Evolutionary conservation across 352 stramenopile species (phyloP).

Genomic region (Phytophthora brassicae): DNA sequence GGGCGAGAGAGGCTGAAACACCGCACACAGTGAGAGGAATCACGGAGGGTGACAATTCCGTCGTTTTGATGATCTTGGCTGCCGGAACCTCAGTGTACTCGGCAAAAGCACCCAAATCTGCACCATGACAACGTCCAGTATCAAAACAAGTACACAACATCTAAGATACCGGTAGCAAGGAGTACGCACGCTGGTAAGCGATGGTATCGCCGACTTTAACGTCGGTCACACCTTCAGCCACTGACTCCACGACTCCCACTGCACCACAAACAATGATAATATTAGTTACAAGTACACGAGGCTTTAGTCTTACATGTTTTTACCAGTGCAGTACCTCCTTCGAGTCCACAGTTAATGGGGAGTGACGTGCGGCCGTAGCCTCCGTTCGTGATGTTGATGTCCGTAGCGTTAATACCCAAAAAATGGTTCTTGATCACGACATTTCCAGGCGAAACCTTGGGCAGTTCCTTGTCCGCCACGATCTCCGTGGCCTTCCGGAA

Average conservation of each 20-base stretch:
- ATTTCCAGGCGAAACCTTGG: constrained; percentile 24
- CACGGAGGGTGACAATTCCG: constrained; percentile 24
- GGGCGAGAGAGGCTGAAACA: constrained; percentile 45
- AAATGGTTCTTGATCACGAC: constrained; percentile 43
- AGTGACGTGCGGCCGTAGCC: constrained; percentile 23
- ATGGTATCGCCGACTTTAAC: constrained; percentile 43
- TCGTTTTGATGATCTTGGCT: constrained; percentile 31
- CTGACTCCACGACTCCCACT: constrained; percentile 42
- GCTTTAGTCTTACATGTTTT: not conserved
- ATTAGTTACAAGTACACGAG: not conserved
- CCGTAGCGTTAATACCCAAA: constrained; percentile 51
- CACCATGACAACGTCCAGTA: not conserved
- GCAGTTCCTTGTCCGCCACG: constrained; percentile 32
- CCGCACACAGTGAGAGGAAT: constrained; percentile 46
- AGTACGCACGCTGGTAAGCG: constrained; percentile 38
- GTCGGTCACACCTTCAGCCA: constrained; percentile 41
- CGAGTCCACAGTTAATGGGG: constrained; percentile 31
- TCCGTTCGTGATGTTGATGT: constrained; percentile 53
- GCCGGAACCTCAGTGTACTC: constrained; percentile 49
- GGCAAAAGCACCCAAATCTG: constrained; percentile 52
- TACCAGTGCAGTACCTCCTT: constrained; percentile 23
- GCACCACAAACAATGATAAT: constrained; percentile 1
- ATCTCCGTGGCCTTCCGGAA: constrained; percentile 48
- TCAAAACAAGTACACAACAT: not conserved
- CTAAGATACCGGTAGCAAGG: not conserved